Evolutionary conservation across 805 yeast species (phyloP).

Genomic region (Zygosaccharomyces bailii): DNA sequence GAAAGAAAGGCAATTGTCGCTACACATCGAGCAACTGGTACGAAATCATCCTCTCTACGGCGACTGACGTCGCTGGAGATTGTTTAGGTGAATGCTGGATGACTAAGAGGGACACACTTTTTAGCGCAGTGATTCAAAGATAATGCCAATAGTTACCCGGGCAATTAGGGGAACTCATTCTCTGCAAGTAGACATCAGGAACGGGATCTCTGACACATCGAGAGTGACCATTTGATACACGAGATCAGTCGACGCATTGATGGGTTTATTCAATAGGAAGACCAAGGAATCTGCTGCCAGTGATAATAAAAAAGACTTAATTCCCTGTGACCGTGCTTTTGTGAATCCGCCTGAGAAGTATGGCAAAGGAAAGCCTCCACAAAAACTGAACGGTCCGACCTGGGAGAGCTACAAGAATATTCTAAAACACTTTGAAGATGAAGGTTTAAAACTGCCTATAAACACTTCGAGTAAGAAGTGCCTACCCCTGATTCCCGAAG

Average conservation of each 20-base stretch:
- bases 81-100: no score
- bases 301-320: conserved; percentile 19
- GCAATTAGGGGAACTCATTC: neutral
- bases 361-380: conserved; percentile 18
- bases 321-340: conserved; percentile 24
- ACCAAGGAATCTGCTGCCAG: conserved; percentile 11
- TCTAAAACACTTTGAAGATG: conserved; percentile 22
- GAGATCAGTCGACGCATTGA: conserved; percentile 6
- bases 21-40: conserved; percentile 6
- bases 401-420: conserved; percentile 19
- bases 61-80: no score
- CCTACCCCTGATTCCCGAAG: conserved; percentile 36
- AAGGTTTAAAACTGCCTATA: conserved; percentile 20
- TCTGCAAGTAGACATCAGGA: neutral
- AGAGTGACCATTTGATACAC: neutral
- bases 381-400: conserved; percentile 22
- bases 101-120: no score
- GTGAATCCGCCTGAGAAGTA: conserved; percentile 25
- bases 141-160: conserved; percentile 2
- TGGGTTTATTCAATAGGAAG: conserved; percentile 32
- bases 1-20: conserved; percentile 4
- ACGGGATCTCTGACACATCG: neutral
- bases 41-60: conserved; percentile 4
- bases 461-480: conserved; percentile 40
- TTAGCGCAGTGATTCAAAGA: neutral